Base-by-base conservation (phyloP, 805 yeast species). In the Phaffomyces thermotolerans region DNA sequence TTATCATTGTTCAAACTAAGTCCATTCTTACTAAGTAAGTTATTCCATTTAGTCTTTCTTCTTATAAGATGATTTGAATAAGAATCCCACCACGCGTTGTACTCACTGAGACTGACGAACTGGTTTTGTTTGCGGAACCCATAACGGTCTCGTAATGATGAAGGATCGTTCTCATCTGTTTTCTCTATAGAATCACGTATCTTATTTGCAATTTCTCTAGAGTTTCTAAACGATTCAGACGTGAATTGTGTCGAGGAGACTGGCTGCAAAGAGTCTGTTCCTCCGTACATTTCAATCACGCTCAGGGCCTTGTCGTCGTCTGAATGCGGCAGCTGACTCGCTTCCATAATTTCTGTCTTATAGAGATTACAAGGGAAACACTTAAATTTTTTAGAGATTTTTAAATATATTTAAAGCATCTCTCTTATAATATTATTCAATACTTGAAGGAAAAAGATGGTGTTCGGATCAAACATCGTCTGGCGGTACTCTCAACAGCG, bases 121-220 rank as follows among this genome's bases (percentile, higher is more conserved):
- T 67, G 64, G 17, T 77, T 75, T 17, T 72, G 71, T 58, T 87
- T 90, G 51, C 78, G 80, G 67, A 91, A 91, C 2, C 99, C 99
- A 59, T 91, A 91, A 39, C 91, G 64, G 59, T 91, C 98, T 44
- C 78, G 65, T 42, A 67, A 22, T 1, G 48, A 46, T 6, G 29
- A 12, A 27, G 29, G 29, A 27, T 27, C 10, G 3, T 24, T 4
- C 6, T 41, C 10, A 6, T 40, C 23, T 2, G 24, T 24, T 5
- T 43, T 42, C n/a, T 52, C 55, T 10, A 52, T 50, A 10, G 50
- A 43, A 13, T 37, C 18, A 35, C 57, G 45, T 22, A 51, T 47
- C 18, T 34, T 34, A 3, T 41, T 15, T 24, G 54, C 27, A 31
- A 33, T 18, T 36, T 23, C 18, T 32, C 43, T 18, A n/a, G 43